phyloP scores from a whole-genome alignment of 331 rosid genomes.

The Quercus tomentella region DNA sequence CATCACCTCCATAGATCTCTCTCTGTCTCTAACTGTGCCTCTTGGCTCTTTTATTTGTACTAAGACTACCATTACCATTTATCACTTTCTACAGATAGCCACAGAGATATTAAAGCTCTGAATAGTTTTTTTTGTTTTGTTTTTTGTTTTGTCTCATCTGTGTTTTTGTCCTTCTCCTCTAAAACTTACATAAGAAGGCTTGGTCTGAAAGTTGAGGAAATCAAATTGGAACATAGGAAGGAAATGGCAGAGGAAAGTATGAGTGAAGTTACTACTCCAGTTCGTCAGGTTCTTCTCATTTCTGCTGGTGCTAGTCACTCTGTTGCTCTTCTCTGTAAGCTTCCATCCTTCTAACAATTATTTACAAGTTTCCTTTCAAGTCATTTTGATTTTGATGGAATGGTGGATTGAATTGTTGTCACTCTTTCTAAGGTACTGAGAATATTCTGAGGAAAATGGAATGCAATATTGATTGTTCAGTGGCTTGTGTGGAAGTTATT shows the following conservation, averaged over 20 bases:
- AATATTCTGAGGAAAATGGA: not conserved
- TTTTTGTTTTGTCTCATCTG: too few relatives aligned
- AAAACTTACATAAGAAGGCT: too few relatives aligned
- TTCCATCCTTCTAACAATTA: not conserved
- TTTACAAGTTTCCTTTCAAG: not conserved
- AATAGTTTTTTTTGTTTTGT: too few relatives aligned
- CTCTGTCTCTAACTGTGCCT: too few relatives aligned
- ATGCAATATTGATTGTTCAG: too few relatives aligned
- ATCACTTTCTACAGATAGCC: too few relatives aligned
- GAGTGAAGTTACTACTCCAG: constrained; percentile 40
- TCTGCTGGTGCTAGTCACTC: constrained; percentile 97
- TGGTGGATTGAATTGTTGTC: not conserved
- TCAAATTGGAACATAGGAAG: not conserved
- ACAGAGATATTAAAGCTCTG: too few relatives aligned
- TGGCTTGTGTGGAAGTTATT: not conserved
- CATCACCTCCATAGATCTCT: too few relatives aligned
- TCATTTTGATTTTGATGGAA: not conserved
- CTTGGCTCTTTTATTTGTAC: too few relatives aligned
- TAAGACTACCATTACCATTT: too few relatives aligned
- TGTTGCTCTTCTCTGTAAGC: constrained; percentile 83
- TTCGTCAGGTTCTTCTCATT: constrained; percentile 62
- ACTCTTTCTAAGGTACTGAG: not conserved
- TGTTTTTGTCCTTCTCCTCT: too few relatives aligned
- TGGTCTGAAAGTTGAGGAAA: not conserved
- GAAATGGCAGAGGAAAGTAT: constrained; percentile 32